Conservation (phyloP, 108 stramenopile species). For the Seminavis robusta region DNA sequence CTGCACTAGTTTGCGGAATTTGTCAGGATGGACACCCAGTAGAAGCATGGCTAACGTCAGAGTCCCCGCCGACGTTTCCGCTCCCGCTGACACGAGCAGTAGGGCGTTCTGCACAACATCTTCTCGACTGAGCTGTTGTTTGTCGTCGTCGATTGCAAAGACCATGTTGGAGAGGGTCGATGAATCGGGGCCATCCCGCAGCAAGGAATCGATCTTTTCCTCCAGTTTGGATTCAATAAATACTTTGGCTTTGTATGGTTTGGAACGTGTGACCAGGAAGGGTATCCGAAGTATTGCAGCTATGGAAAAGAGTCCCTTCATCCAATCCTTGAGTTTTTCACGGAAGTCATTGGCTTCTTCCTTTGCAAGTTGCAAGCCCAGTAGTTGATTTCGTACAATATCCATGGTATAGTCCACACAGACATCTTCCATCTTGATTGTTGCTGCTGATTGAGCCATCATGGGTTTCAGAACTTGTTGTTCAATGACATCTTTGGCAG, state of each 20-base stretch:
- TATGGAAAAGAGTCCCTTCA: slow-evolving; percentile 3
- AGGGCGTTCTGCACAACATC: slow-evolving; percentile 49
- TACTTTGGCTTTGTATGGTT: slow-evolving; percentile 11
- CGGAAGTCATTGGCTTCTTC: not conserved
- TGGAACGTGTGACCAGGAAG: slow-evolving; percentile 1
- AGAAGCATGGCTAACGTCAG: slow-evolving; percentile 33
- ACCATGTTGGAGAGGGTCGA: slow-evolving; percentile 49
- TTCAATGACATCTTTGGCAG: slow-evolving; percentile 3
- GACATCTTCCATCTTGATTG: slow-evolving; percentile 31
- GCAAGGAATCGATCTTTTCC: slow-evolving; percentile 30
- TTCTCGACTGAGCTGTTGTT: slow-evolving; percentile 12
- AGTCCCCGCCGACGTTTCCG: slow-evolving; percentile 45
- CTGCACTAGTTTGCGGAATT: slow-evolving; percentile 25
- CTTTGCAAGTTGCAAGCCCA: slow-evolving; percentile 2
- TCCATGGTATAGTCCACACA: slow-evolving; percentile 16
- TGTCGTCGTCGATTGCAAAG: slow-evolving; percentile 39
- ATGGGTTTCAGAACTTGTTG: too few species aligned
- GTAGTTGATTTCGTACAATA: not conserved
- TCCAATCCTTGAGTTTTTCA: slow-evolving; percentile 13
- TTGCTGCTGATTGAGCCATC: not conserved
- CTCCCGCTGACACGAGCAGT: slow-evolving; percentile 43
- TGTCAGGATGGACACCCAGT: slow-evolving; percentile 33
- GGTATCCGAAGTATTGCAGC: too few species aligned
- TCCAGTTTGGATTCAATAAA: slow-evolving; percentile 38
- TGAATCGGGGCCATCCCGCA: slow-evolving; percentile 40